phyloP scores from a whole-genome alignment of 2,329 filamentous ascomycete species.

The Clarireedia monteithiana region DNA sequence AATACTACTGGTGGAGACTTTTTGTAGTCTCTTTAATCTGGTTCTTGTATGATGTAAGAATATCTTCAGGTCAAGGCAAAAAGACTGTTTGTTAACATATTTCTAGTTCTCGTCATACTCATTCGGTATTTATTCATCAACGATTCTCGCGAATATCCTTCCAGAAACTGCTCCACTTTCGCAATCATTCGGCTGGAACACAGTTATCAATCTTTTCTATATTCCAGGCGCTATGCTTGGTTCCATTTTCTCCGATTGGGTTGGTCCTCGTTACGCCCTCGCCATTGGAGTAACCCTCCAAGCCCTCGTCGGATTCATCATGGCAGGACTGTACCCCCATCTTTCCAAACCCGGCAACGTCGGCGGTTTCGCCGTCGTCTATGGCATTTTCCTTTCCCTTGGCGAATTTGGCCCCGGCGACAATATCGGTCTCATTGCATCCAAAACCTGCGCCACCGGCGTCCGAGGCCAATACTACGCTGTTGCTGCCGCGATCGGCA shows the following conservation, averaged over 20 bases:
- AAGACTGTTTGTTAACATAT: background rate
- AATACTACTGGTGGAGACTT: constrained; percentile 70
- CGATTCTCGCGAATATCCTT: constrained; percentile 62
- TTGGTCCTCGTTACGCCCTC: constrained; percentile 72
- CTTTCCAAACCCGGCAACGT: constrained; percentile 62
- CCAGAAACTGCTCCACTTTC: constrained; percentile 55
- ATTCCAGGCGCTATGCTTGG: constrained; percentile 75
- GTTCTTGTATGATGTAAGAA: constrained; percentile 69
- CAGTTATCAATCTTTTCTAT: constrained; percentile 82
- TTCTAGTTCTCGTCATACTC: constrained; percentile 69
- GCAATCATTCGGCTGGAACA: constrained; percentile 80
- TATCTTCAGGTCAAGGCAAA: background rate
- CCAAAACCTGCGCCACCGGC: constrained; percentile 81
- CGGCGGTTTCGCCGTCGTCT: constrained; percentile 70
- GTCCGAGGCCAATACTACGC: constrained; percentile 76
- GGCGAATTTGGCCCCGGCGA: constrained; percentile 82
- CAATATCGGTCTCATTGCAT: constrained; percentile 82
- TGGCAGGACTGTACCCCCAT: constrained; percentile 69
- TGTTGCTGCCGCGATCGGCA: constrained; percentile 64
- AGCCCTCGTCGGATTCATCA: constrained; percentile 76
- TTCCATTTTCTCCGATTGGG: constrained; percentile 66
- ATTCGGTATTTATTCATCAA: constrained; percentile 77
- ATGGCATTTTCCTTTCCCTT: constrained; percentile 68
- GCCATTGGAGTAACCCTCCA: constrained; percentile 64
- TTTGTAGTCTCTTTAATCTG: constrained; percentile 65